phyloP scores from a whole-genome alignment of 371 early-diverging fungal species.

The Actinomortierella wolfii region DNA sequence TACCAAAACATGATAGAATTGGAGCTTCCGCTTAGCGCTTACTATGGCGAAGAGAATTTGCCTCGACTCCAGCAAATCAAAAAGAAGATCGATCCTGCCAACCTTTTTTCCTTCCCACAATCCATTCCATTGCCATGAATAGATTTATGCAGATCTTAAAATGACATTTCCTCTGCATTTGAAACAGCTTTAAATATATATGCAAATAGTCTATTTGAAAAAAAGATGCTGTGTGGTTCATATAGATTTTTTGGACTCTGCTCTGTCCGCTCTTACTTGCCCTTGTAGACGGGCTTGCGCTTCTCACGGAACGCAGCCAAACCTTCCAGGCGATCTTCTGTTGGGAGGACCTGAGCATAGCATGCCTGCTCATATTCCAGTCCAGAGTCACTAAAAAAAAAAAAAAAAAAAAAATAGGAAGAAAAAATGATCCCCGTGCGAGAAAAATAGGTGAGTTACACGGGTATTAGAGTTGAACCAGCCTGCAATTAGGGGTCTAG shows the following conservation, averaged over 20 bases:
- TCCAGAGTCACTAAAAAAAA: conserved; percentile 69
- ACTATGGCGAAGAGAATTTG: conserved; percentile 21
- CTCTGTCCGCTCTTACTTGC: conserved; percentile 69
- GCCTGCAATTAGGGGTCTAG: too few species aligned
- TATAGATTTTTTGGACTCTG: too few species aligned
- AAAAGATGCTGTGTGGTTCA: too few species aligned
- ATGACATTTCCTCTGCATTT: too few species aligned
- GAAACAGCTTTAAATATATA: too few species aligned
- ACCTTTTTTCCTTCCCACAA: conserved; percentile 14
- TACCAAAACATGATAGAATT: conserved; percentile 47
- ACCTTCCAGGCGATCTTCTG: conserved; percentile 95
- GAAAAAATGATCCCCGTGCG: background rate
- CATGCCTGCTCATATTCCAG: conserved; percentile 94
- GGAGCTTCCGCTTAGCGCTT: conserved; percentile 15
- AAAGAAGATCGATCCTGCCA: conserved; percentile 17
- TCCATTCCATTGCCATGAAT: conserved; percentile 10
- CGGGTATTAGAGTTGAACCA: too few species aligned
- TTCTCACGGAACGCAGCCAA: conserved; percentile 80
- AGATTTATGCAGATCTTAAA: too few species aligned
- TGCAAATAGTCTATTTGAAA: too few species aligned
- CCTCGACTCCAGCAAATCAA: conserved; percentile 10
- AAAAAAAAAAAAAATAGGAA: background rate
- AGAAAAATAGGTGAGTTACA: too few species aligned
- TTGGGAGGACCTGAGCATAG: conserved; percentile 93
- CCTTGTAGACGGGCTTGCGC: conserved; percentile 87